Evolutionary conservation across 2,329 filamentous ascomycete genomes (phyloP).

Genomic region (Penicillium sp.): DNA sequence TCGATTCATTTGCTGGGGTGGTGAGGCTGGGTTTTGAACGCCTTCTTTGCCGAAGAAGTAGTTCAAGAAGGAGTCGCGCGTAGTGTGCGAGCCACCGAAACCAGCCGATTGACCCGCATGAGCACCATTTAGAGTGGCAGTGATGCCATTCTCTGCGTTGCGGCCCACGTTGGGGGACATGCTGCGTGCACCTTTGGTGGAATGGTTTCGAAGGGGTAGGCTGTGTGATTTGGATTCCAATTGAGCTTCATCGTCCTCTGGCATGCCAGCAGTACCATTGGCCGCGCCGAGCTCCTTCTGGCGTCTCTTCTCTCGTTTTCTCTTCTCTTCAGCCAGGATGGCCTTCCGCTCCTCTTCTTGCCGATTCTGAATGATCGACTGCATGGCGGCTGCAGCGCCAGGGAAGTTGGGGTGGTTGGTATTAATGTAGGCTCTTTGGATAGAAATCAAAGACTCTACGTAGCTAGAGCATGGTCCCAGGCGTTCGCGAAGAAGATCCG

Average conservation of each 20-base stretch:
- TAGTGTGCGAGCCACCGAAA: slow-evolving; percentile 62
- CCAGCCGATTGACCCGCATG: slow-evolving; percentile 64
- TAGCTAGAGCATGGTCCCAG: slow-evolving; percentile 87
- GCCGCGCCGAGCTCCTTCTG: slow-evolving; percentile 75
- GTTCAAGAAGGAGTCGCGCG: slow-evolving; percentile 90
- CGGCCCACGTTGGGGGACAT: slow-evolving; percentile 76
- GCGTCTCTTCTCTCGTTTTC: slow-evolving; percentile 79
- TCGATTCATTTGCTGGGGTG: slow-evolving; percentile 51
- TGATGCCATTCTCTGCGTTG: slow-evolving; percentile 64
- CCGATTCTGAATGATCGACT: slow-evolving; percentile 89
- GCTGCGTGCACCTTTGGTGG: slow-evolving; percentile 67
- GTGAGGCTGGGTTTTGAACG: slow-evolving; percentile 47
- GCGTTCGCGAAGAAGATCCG: slow-evolving; percentile 87
- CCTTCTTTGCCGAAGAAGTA: slow-evolving; percentile 98
- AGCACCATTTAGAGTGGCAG: slow-evolving; percentile 66
- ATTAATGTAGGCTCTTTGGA: slow-evolving; percentile 98
- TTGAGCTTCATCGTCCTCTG: slow-evolving; percentile 67
- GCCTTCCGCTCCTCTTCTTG: slow-evolving; percentile 89
- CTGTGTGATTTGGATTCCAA: slow-evolving; percentile 53
- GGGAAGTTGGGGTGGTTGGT: slow-evolving; percentile 99
- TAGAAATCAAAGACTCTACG: slow-evolving; percentile 94
- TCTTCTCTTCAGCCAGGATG: slow-evolving; percentile 77
- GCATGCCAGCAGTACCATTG: slow-evolving; percentile 67
- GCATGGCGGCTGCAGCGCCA: slow-evolving; percentile 95
- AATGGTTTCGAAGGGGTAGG: slow-evolving; percentile 62